Evolutionary conservation across 108 stramenopile genomes (phyloP).

Genomic region (Pelagomonas calceolata): DNA sequence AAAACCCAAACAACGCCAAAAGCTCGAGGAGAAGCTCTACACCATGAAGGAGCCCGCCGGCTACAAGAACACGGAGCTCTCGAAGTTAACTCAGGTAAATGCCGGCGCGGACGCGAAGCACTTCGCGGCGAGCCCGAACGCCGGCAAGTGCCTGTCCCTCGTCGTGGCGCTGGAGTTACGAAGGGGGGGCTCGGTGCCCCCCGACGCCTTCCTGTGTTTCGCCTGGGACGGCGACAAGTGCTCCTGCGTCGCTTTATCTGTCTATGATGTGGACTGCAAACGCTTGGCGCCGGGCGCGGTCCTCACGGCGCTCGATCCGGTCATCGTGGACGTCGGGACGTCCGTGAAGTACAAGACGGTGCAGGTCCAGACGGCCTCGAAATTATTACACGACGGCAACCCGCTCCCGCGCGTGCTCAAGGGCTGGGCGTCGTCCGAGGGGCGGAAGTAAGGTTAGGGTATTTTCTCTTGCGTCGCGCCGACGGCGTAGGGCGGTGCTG

Average conservation of each 20-base stretch:
- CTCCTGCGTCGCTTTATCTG: neutral
- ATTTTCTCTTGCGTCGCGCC: too few species aligned
- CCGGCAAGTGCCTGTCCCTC: neutral
- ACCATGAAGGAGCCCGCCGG: neutral
- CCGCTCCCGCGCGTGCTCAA: neutral
- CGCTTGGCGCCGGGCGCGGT: neutral
- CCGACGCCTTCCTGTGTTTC: neutral
- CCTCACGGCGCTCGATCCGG: neutral
- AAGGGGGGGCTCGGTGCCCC: neutral
- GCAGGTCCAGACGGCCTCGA: neutral
- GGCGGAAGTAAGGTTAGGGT: too few species aligned
- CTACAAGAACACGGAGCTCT: too few species aligned
- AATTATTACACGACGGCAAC: neutral
- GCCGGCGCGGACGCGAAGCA: neutral
- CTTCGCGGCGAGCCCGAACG: neutral
- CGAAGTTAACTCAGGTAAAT: too few species aligned
- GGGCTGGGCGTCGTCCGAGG: neutral
- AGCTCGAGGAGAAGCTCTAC: neutral
- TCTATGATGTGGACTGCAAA: neutral
- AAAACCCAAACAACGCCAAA: constrained; percentile 3
- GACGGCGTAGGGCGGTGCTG: too few species aligned
- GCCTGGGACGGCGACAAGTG: neutral
- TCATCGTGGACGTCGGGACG: neutral
- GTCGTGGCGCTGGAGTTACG: neutral
- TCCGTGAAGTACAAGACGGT: neutral